Evolutionary conservation across 495 filamentous ascomycete genomes (phyloP).

Genomic region (Penicillium atrosanguineum): DNA sequence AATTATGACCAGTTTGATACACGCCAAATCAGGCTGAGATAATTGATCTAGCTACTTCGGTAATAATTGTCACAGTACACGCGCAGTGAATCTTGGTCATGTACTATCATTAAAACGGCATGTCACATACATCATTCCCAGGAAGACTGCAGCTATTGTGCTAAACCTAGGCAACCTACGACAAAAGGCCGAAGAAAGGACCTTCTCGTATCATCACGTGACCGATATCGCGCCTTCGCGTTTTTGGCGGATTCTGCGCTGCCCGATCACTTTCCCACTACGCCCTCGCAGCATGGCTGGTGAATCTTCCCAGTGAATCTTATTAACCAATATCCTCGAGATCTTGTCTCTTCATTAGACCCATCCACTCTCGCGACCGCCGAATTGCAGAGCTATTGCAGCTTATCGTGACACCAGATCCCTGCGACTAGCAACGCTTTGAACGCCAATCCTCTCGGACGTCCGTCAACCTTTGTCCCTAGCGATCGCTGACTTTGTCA

Average conservation of each 20-base stretch:
- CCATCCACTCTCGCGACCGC: background rate
- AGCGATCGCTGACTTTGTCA: background rate
- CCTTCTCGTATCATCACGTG: slow-evolving; percentile 17
- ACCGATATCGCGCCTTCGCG: slow-evolving; percentile 17
- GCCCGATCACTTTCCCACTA: slow-evolving; percentile 3
- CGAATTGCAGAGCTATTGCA: slow-evolving; percentile 4
- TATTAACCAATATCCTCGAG: background rate
- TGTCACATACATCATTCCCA: too few relatives aligned
- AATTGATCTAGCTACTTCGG: too few relatives aligned
- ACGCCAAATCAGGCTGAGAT: too few relatives aligned
- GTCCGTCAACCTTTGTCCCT: background rate
- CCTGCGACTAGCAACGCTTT: slow-evolving; percentile 9
- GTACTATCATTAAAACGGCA: too few relatives aligned
- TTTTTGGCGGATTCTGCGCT: slow-evolving; percentile 13
- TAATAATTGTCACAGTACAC: too few relatives aligned
- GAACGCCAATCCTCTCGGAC: slow-evolving; percentile 1
- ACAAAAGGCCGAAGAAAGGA: background rate
- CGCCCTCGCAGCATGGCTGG: slow-evolving; percentile 3
- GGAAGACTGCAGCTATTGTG: too few relatives aligned
- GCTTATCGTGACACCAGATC: slow-evolving; percentile 11
- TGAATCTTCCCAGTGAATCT: background rate
- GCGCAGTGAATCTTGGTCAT: too few relatives aligned
- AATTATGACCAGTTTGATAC: background rate
- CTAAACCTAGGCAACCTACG: background rate
- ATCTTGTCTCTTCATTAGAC: background rate